Evolutionary conservation across 345 rosid species (phyloP), one percentile per base, ranked within the genome.

Genomic region (Psidium friedrichsthalianum): DNA sequence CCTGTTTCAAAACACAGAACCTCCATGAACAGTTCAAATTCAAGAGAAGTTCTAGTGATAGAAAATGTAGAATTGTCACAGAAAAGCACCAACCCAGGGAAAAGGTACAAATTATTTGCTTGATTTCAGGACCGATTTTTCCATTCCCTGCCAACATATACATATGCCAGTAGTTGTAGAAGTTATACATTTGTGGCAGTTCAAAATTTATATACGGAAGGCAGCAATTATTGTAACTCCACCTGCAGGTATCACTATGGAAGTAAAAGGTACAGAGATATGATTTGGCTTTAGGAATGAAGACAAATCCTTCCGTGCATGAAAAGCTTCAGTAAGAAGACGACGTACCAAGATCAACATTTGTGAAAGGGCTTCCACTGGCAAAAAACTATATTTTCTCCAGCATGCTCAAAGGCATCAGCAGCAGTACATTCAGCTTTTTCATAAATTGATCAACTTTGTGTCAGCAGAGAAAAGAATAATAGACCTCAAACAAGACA

Each of bases 91-190:
- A 82, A 97, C 98, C 99, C 99, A 2, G 99, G 99, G 91, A 97
- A 97, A 83, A 97, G 93, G 91, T 97, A 97, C 99, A 97, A 96
- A 90, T 97, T 97, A 90, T 97, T 97, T 86, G 99, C 99, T 87
- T 97, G 99, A 92, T 97, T 97, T 88, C 99, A 90, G 94, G 94
- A 58, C 99, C 98, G 44, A 92, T 90, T 88, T 90, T 94, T 82
- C 99, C 98, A 82, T 95, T 96, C 80, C 96, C 99, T 97, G 90
- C 88, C 90, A 89, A 86, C 51, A 81, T 32, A 51, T 24, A 86
- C 74, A 87, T 83, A 29, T 24, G 80, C 80, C 20, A 69, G 57
- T 83, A 52, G 57, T 52, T 52, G 25, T 32, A 69, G 47, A 36
- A 69, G 47, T 69, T 18, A 69, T 6, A 52, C 84, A 53, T 6